Evolutionary conservation across 2,329 filamentous ascomycete genomes (phyloP).

Genomic region (Periglandula ipomoeae): DNA sequence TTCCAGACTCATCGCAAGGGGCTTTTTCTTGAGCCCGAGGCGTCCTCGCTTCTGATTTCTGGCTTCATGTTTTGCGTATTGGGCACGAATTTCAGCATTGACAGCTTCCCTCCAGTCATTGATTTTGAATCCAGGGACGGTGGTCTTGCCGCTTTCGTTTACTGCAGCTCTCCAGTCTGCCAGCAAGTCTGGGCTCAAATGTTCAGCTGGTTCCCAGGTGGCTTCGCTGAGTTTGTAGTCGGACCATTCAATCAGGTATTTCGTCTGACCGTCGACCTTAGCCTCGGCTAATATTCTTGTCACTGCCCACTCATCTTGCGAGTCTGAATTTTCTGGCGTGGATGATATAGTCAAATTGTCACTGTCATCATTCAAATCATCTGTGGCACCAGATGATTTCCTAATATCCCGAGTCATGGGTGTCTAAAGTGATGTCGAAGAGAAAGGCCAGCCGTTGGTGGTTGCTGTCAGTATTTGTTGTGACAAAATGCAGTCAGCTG

Average conservation of each 20-base stretch:
- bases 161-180: constrained; percentile 35
- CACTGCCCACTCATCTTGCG: constrained; percentile 39
- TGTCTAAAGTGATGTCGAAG: background rate
- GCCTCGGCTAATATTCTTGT: constrained; percentile 42
- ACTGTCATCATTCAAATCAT: constrained; percentile 6
- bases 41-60: constrained; percentile 35
- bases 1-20: constrained; percentile 1
- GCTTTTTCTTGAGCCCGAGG: constrained; percentile 19
- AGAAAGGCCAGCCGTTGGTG: background rate
- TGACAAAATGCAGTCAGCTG: background rate
- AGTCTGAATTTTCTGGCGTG: constrained; percentile 19
- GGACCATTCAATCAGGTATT: constrained; percentile 30
- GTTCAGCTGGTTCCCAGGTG: constrained; percentile 41
- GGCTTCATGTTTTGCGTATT: constrained; percentile 28
- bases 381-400: background rate
- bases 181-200: constrained; percentile 31
- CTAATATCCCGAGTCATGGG: background rate
- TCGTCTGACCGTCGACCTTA: constrained; percentile 14
- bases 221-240: constrained; percentile 25
- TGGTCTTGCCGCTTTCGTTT: constrained; percentile 22
- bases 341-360: constrained; percentile 25
- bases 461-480: background rate
- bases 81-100: constrained; percentile 16
- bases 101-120: constrained; percentile 26
- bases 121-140: constrained; percentile 28